Base-by-base conservation (phyloP, 768 basidiomycete genomes). In the Termitomyces sp. region DNA sequence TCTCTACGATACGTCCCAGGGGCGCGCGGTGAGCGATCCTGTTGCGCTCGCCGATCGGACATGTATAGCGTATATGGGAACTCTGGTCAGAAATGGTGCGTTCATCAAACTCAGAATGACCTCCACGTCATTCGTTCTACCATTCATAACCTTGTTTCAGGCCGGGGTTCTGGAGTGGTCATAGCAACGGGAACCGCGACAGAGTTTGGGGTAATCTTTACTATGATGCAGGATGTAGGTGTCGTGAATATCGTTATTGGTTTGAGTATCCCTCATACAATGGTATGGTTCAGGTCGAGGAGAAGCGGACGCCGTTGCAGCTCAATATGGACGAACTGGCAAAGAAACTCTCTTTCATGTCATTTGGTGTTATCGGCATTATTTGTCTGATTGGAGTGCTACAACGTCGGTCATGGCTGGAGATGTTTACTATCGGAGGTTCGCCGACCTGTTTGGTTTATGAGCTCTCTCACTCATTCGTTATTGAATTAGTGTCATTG, bases 391-490 rank as follows among this genome's bases (percentile, higher is more conserved):
- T 98, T 58, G 96, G 95, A 8, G 83, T 95, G 15, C 71, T 86
- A 58, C 95, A 98, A 65, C 75, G 83, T 38, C 78, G 96, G 19
- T 81, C 88, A 10, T 97, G 93, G 95, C 73, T 98, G 11, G 95
- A 96, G 45, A 98, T 98, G 96, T 98, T 98, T 66, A 98, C 95
- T 9, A 98, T 98, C 58, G 95, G 95, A 76, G 94, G 94, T 95
- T 64, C 51, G 83, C 69, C 38, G 17, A 9, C 1, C 22, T 28
- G 10, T 10, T 5, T 19, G 30, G 5, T 21, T 30, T 17, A 26
- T 24, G 4, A 37, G 4, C 41, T 32, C 45, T 32, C 14, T 47
- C 22, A 22, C 24, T 26, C 17, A 34, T 44, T 11, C 5, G 10
- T 44, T 35, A 34, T 40, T 5, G 8, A 6, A 14, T 5, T 69